Conservation (phyloP, 148 eudicot genomes). For the Fagopyrum homotropicum region DNA sequence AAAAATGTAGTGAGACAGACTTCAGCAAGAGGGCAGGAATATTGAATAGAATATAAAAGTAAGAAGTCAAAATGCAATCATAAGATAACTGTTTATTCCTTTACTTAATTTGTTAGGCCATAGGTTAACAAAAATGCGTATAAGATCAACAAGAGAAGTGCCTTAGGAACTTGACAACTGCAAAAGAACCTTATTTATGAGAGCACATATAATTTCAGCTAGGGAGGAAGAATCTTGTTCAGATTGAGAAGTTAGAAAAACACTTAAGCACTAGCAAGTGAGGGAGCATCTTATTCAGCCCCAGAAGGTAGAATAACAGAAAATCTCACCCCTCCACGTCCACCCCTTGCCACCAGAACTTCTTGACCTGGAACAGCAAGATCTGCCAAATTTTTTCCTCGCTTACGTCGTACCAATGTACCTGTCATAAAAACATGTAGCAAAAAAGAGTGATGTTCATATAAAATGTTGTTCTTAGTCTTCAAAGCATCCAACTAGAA, state of each 20-base stretch:
- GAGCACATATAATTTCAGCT: not conserved
- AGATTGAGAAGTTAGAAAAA: not conserved
- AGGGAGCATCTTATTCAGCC: not conserved
- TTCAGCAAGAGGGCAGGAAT: not conserved
- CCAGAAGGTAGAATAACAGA: not conserved
- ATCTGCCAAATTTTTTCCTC: slow-evolving; percentile 89
- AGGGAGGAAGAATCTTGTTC: not conserved
- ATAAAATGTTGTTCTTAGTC: not conserved
- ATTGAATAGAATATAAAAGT: not conserved
- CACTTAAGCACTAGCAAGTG: not conserved
- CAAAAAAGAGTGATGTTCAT: not conserved
- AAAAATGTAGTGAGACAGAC: not conserved
- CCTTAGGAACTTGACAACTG: not conserved
- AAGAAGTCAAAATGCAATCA: slow-evolving; percentile 3
- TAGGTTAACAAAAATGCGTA: too few species aligned
- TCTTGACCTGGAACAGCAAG: slow-evolving; percentile 79
- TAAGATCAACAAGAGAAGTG: too few species aligned
- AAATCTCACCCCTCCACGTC: slow-evolving; percentile 92
- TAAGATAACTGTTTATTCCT: not conserved
- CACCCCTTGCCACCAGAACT: slow-evolving; percentile 96
- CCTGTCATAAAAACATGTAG: slow-evolving; percentile 32
- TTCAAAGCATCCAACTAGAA: slow-evolving; percentile 1
- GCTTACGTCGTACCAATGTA: slow-evolving; percentile 84
- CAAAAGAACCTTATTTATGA: not conserved
- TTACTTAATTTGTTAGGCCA: not conserved